These are phyloP conservation scores for Coffea humblotiana DNA, from an alignment of 305 asterid species.

Conservation along the genomic window DNA sequence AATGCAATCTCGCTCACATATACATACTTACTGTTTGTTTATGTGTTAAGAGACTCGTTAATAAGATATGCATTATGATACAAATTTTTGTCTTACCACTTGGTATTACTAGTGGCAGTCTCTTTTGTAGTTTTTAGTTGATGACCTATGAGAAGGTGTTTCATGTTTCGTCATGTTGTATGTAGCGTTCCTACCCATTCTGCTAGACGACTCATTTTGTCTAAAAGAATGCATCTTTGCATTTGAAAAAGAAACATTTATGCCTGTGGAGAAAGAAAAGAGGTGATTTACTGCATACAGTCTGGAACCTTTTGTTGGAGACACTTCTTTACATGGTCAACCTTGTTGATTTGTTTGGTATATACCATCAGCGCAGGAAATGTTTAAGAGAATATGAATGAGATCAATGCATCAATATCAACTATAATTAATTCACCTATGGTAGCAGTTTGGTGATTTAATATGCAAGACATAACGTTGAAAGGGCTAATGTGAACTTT, in stretches of 20 bases:
- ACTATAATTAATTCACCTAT: neutral
- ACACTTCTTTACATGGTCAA: neutral
- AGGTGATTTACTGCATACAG: no score
- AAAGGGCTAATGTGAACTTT: neutral
- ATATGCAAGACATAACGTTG: neutral
- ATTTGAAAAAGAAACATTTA: no score
- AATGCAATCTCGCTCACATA: neutral
- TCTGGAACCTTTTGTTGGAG: neutral
- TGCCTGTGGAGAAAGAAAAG: neutral
- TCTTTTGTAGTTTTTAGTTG: neutral
- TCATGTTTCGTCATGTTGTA: no score
- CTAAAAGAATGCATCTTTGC: neutral
- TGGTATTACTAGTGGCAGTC: neutral
- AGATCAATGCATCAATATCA: neutral
- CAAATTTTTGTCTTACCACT: neutral
- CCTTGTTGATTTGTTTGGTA: neutral
- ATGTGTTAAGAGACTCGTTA: neutral
- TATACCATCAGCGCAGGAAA: no score
- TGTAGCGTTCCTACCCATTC: no score
- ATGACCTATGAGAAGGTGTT: neutral
- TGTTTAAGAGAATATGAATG: no score
- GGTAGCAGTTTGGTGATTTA: neutral
- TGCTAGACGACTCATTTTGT: no score
- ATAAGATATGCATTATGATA: neutral
- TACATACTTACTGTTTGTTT: neutral